These are phyloP conservation scores for Hymenoscyphus scutula DNA, from an alignment of 2,329 filamentous ascomycete genomes.

Conservation along the genomic window DNA sequence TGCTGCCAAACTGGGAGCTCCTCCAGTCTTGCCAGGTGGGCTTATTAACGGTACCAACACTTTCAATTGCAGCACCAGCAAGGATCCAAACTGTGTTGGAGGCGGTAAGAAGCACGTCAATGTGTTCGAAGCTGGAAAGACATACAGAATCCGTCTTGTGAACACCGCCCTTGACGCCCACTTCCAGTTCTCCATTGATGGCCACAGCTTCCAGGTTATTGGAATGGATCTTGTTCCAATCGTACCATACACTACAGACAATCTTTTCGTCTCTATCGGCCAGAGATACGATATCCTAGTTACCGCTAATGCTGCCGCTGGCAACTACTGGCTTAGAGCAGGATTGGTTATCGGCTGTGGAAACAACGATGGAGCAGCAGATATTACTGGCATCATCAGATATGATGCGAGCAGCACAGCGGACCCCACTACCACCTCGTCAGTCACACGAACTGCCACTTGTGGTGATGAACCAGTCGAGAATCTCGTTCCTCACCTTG, in stretches of 20 bases:
- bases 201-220: conserved; percentile 57
- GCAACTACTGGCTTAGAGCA: conserved; percentile 55
- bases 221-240: conserved; percentile 58
- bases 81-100: conserved; percentile 29
- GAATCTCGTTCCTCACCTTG: conserved; percentile 32
- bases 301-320: conserved; percentile 53
- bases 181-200: conserved; percentile 52
- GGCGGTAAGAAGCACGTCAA: conserved; percentile 34
- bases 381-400: conserved; percentile 41
- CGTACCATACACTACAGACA: conserved; percentile 49
- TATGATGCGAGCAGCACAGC: conserved; percentile 39
- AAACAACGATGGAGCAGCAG: conserved; percentile 53
- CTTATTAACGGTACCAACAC: conserved; percentile 36
- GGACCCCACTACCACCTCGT: conserved; percentile 32
- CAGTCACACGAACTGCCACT: conserved; percentile 20
- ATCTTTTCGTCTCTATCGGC: conserved; percentile 55
- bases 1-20: conserved; percentile 24
- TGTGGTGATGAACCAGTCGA: conserved; percentile 35
- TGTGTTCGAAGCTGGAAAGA: conserved; percentile 38
- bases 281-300: conserved; percentile 49
- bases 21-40: conserved; percentile 29
- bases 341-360: conserved; percentile 51
- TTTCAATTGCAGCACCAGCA: conserved; percentile 25
- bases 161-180: conserved; percentile 46
- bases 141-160: conserved; percentile 44